Base-by-base conservation (phyloP, 139 green algal species). In the Edaphochlamys debaryana region DNA sequence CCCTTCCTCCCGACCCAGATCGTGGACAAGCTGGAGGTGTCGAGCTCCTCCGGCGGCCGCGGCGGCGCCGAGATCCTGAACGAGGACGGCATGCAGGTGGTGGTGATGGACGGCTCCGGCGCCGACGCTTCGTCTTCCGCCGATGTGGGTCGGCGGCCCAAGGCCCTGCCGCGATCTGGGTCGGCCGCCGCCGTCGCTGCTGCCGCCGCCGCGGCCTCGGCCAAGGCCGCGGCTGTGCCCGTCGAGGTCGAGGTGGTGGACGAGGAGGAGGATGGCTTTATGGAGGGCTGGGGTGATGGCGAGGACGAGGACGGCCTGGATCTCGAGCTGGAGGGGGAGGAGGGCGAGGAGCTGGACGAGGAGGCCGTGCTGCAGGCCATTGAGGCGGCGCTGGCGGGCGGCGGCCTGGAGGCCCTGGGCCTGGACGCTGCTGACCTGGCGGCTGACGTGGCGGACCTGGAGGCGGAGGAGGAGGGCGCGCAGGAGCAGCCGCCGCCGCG, bases 11-110 rank as follows among this genome's bases (percentile, higher is more conserved):
- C n/a, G n/a, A n/a, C n/a, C n/a, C n/a, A n/a, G 36, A 84, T 84
- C 37, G 78, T 84, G 48, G 78, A 84, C 52, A n/a, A n/a, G 34
- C 42, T 84, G 66, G 66, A 84, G 78, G 66, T 84, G n/a, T 72
- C 76, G 41, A 42, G 19, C 45, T 29, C 62, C 22, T 23, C 48
- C 1, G 36, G 52, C 25, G 36, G 8, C 9, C 3, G 69, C 17
- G 40, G 56, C 25, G 20, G 32, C 34, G 37, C 38, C 27, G 15
- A 58, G 78, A 50, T 84, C 8, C 3, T 67, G 4, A 77, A 34
- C 66, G 2, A 52, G 50, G 78, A 84, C 34, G 78, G 78, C 22
- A 34, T 84, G 23, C 15, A 45, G 50, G 1, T 76, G 36, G 41
- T 45, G 66, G 66, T 76, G 48, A 27, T 76, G 45, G 45, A 75